Base-by-base conservation (phyloP, 176 grass and related monocot species). In the Chrysopogon serrulatus region DNA sequence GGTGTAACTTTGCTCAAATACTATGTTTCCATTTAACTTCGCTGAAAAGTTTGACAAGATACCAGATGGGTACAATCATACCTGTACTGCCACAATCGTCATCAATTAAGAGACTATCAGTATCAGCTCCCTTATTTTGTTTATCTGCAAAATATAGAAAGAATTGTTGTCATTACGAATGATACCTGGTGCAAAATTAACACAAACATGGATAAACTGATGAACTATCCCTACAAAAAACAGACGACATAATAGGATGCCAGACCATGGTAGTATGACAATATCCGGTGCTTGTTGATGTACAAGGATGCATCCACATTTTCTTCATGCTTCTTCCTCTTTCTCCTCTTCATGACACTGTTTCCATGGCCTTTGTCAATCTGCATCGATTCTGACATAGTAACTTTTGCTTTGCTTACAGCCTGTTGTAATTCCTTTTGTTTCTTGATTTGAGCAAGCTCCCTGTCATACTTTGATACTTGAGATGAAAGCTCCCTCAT, bases 191-290 rank as follows among this genome's bases (percentile, higher is more conserved):
- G 16, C 35, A 65, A 86, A 86, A 65, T 57, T 42, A 71, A 65
- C 5, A 86, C 13, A 51, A 31, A 13, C 30, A 68, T 73, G 13
- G 35, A 90, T 65, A 86, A 65, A 71, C 4, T 56, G 42, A 68
- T 43, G 5, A 23, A 53, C 40, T 75, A 78, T 85, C 77, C 40
- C 63, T 43, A 85, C 23, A 72, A 51, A 86, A 59, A 13, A 64
- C 74, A 48, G n/a, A 28, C 3, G 23, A 28, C 83, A 81, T 31
- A 68, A 84, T 41, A 64, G 36, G 69, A 80, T 74, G 51, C 8
- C 70, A 1, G 53, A 99, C 96, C 96, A 90, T 94, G 89, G 76
- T 92, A 93, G 63, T 92, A 96, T 77, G 94, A 99, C 54, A 99
- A 73, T 85, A 87, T 83, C 28, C 68, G 87, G 71, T 90, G 89